Conservation (phyloP, 1,284 basidiomycete genomes). For the Athelia sp. region DNA sequence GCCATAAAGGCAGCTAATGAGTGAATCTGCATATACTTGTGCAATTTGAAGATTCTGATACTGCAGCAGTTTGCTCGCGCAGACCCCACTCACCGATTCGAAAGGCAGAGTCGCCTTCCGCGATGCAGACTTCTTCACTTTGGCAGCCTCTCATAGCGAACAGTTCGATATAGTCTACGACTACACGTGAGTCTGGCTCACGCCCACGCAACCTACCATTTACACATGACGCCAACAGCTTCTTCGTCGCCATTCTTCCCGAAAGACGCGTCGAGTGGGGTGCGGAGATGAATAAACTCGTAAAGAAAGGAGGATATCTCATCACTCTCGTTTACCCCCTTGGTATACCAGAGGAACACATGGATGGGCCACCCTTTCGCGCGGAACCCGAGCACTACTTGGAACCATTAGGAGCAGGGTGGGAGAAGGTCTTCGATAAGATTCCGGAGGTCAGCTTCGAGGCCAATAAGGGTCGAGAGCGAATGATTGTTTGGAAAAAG, state of each 20-base stretch:
- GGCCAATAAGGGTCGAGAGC: slow-evolving; percentile 40
- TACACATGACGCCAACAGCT: slow-evolving; percentile 30
- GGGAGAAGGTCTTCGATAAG: slow-evolving; percentile 51
- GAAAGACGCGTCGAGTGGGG: slow-evolving; percentile 52
- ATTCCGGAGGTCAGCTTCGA: slow-evolving; percentile 35
- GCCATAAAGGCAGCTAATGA: slow-evolving; percentile 46
- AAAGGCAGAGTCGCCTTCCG: slow-evolving; percentile 30
- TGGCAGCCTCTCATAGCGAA: slow-evolving; percentile 30
- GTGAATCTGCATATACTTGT: slow-evolving; percentile 25
- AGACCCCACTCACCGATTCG: slow-evolving; percentile 7
- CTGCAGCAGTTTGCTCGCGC: slow-evolving; percentile 2
- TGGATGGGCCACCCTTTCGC: slow-evolving; percentile 56
- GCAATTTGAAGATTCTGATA: background rate
- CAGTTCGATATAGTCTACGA: slow-evolving; percentile 59
- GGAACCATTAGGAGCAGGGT: slow-evolving; percentile 45
- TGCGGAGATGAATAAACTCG: slow-evolving; percentile 45
- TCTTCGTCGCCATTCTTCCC: slow-evolving; percentile 69
- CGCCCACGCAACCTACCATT: background rate
- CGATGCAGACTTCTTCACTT: slow-evolving; percentile 50
- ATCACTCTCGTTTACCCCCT: slow-evolving; percentile 57
- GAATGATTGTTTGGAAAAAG: slow-evolving; percentile 44
- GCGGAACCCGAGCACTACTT: slow-evolving; percentile 56
- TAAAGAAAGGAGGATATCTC: slow-evolving; percentile 56
- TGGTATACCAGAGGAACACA: slow-evolving; percentile 38
- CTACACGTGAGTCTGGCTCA: slow-evolving; percentile 50